Conservation (phyloP, 139 green algal species). For the Gonium pectorale region DNA sequence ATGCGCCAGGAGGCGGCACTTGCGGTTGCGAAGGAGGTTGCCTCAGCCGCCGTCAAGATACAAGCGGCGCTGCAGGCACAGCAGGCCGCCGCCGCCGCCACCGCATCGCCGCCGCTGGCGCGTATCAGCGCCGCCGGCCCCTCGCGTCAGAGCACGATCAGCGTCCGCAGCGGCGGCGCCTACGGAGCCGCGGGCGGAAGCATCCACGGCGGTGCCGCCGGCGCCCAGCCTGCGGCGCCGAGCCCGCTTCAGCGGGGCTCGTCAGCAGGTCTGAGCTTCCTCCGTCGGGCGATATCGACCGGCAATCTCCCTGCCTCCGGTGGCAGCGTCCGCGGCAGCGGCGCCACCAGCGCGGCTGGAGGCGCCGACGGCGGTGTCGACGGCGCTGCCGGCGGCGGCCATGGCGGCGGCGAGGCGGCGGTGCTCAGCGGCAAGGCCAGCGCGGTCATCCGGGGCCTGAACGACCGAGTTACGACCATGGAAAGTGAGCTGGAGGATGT, state of each 20-base stretch:
- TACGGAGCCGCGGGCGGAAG: background rate
- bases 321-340: background rate
- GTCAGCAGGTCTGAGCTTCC: no score
- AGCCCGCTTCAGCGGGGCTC: no score
- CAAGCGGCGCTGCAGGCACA: background rate
- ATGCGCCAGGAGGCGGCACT: background rate
- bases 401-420: no score
- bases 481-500: no score
- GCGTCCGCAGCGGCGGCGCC: background rate
- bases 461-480: no score
- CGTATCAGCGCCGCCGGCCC: background rate
- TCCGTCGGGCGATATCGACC: no score
- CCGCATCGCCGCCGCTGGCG: background rate
- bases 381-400: no score
- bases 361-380: background rate
- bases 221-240: no score
- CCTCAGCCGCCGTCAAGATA: background rate
- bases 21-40: background rate
- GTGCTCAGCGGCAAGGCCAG: no score
- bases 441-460: no score
- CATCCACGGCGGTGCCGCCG: no score
- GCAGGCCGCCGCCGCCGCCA: background rate
- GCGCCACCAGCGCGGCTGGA: conserved; percentile 6
- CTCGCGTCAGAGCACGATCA: background rate
- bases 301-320: background rate